Percentiles rank a stretch among this genome's conserved stretches.
Evolutionary conservation across 2,329 filamentous ascomycete genomes (phyloP).

Genomic region (Chrysoporthe cubensis): DNA sequence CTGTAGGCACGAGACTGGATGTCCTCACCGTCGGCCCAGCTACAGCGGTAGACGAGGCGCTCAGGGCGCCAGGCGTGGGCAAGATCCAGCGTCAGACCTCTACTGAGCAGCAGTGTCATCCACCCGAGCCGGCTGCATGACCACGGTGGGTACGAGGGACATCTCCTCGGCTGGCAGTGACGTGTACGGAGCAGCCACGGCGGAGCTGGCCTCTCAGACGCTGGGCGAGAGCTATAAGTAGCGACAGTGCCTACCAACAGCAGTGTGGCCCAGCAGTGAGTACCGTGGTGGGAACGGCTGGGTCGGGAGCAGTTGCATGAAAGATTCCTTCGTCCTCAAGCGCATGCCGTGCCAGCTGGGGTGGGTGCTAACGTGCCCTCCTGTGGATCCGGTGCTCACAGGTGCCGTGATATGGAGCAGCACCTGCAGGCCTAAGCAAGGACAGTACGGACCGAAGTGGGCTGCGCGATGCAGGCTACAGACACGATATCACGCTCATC

Average conservation of each 20-base stretch:
- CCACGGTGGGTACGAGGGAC: not conserved
- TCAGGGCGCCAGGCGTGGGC: slow-evolving; percentile 38
- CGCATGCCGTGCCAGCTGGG: not conserved
- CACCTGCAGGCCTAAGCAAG: not conserved
- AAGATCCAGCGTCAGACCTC: not conserved
- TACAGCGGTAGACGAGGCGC: slow-evolving; percentile 44
- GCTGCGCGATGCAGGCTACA: not conserved
- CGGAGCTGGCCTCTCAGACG: too few species aligned
- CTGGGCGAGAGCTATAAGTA: too few species aligned
- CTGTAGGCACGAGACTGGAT: slow-evolving; percentile 35
- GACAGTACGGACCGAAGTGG: not conserved
- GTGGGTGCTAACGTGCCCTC: not conserved
- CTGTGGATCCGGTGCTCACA: not conserved
- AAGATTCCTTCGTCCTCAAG: not conserved
- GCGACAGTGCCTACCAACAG: too few species aligned
- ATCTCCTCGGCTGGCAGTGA: not conserved
- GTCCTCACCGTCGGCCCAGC: slow-evolving; percentile 39
- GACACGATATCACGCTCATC: not conserved
- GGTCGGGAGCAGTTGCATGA: not conserved
- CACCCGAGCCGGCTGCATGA: not conserved
- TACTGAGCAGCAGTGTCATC: not conserved
- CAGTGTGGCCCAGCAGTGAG: too few species aligned
- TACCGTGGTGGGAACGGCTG: not conserved
- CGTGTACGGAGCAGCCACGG: too few species aligned
- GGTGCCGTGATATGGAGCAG: not conserved